Evolutionary conservation across 2,329 filamentous ascomycete genomes (phyloP), one percentile per base, ranked within the genome.

Genomic region (Westerdykella ornata): DNA sequence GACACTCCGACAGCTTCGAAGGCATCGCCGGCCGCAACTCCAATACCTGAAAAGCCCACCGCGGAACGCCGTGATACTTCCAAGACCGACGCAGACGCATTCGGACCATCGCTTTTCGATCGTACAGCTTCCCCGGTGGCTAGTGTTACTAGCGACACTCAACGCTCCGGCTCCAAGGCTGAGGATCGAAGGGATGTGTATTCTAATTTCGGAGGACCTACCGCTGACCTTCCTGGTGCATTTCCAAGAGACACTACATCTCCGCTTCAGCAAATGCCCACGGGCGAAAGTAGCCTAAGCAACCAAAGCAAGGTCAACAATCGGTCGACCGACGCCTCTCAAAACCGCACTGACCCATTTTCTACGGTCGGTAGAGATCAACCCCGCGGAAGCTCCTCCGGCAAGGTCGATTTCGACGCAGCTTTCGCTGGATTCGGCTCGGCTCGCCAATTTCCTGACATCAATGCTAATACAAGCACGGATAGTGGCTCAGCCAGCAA

Each of bases 331-430:
- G 63, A 74, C 15, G 41, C 35, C 16, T 22, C 41, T 43, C 72
- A 71, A 40, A 78, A 52, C 17, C 66, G 65, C 34, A 56, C 62
- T 38, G 71, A 72, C 53, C 68, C 68, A 9, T 71, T 72, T 33
- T 48, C 57, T 42, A 50, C 49, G 41, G 52, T 57, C 5, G 46
- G 54, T 17, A 56, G 49, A 28, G 58, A 63, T 17, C 62, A 65
- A 18, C 52, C 62, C 26, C 58, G 59, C 42, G 52, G 35, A 43
- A 68, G 22, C 6, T 59, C 57, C 32, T 65, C 67, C 17, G 64
- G 80, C 31, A 88, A 88, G 68, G 81, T 85, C 37, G 87, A 92
- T 54, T 92, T 94, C 52, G 87, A 94, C 59, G 81, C 82, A 46
- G 87, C 87, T 1, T 94, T 94, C 70, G 85, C 84, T 33, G 82